Evolutionary conservation across 2,329 filamentous ascomycete species (phyloP), one percentile per base, ranked within the genome.

Genomic region (Penicillium sp.): DNA sequence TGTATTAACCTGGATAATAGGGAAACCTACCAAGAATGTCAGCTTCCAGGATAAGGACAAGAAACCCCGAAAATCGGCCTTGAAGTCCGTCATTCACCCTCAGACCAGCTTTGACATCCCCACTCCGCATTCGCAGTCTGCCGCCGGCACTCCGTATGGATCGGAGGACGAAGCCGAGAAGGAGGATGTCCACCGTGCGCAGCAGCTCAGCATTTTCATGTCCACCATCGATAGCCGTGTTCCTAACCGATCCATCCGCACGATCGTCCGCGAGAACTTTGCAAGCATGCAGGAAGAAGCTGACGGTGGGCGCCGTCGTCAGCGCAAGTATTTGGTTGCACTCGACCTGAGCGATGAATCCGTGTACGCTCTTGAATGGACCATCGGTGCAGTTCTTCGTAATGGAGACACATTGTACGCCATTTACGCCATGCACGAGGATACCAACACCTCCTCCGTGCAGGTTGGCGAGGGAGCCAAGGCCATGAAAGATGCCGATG

Each of bases 321-420:
- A 92, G 54, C 83, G 94, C 47, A 95, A 94, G 64, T 99, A 97
- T 68, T 77, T 99, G 14, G 91, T 96, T n/a, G 92, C 94, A 3
- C 96, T 90, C 0, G 94, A 99, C 71, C 76, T 97, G 3, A 96
- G 92, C 61, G 89, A 94, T 33, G 94, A 99, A 74, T 92, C 92
- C 4, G 89, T 90, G 6, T 95, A 97, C 69, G 94, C 94, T 1
- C 79, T 99, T 28, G 94, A 99, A 70, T 99, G 94, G 94, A 94
- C 92, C 0, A 92, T 99, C 50, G 94, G 94, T 7, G 97, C 92
- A 0, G 91, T 97, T 5, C 79, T 99, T 27, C 84, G 94, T 44
- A 92, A 97, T 62, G 94, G 94, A 7, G 94, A 99, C 68, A 97
- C 92, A 0, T 79, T 99, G 31, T 85, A 96, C 55, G 91, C 90